phyloP scores from a whole-genome alignment of 2,329 filamentous ascomycete genomes.

The Ophiostoma pallidulum region DNA sequence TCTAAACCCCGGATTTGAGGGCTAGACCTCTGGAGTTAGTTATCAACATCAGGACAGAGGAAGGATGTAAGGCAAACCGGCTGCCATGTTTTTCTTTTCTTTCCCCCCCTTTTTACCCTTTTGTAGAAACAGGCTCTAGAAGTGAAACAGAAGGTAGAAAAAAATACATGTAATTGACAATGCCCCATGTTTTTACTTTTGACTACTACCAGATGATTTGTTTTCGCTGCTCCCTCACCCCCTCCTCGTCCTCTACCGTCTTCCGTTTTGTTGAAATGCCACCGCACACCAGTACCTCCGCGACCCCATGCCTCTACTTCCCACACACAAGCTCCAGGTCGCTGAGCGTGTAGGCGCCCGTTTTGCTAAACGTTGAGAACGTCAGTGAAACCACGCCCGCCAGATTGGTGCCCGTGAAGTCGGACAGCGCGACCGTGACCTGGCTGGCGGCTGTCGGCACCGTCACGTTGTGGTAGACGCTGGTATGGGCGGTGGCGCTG shows the following conservation, averaged over 20 bases:
- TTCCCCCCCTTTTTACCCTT: too few relatives aligned
- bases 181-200: not conserved
- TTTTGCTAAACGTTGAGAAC: conserved; percentile 13
- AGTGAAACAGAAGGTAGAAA: not conserved
- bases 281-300: too few relatives aligned
- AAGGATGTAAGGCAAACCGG: too few relatives aligned
- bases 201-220: too few relatives aligned
- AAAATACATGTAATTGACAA: not conserved
- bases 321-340: conserved; percentile 14
- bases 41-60: too few relatives aligned
- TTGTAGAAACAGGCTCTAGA: too few relatives aligned
- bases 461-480: conserved; percentile 12
- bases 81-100: too few relatives aligned
- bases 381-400: conserved; percentile 10
- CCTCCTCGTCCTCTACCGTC: not conserved
- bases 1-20: too few relatives aligned
- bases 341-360: conserved; percentile 11
- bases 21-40: too few relatives aligned
- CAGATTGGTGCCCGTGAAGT: conserved; percentile 37
- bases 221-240: too few relatives aligned
- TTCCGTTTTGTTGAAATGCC: not conserved
- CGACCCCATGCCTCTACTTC: not conserved
- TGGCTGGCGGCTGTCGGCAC: conserved; percentile 3
- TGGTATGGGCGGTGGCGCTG: conserved; percentile 27
- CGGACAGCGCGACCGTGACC: conserved; percentile 13